Base-by-base conservation (phyloP, 495 filamentous ascomycete species). In the Acidomyces sp. region DNA sequence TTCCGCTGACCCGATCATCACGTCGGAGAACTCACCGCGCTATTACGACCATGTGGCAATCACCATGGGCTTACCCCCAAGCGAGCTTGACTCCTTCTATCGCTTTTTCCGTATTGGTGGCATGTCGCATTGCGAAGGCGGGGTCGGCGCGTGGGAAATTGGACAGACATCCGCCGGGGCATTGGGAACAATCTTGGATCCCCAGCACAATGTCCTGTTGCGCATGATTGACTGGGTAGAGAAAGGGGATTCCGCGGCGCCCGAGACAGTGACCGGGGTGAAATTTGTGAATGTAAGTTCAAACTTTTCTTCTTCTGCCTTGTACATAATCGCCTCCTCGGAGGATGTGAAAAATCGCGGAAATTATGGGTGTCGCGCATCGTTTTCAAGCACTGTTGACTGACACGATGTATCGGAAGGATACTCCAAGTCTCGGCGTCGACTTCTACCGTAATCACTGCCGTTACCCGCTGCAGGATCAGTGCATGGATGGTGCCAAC, bases 221-320 rank as follows among this genome's bases (percentile, higher is more conserved):
- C 68, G 72, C 3, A 58, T 80, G 52, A 69, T 77, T 7, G 51
- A 56, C 11, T 79, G 74, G 76, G 72, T 78, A 1, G 76, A 80
- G 54, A 56, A 73, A 0, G 71, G 66, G 0, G 55, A 61, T 15
- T n/a, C n/a, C n/a, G n/a, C n/a, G n/a, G 64, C 71, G 4, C 74
- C 74, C 0, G 70, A 73, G 19, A 64, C 56, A 13, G 59, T 78
- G 12, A 49, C 60, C 30, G 72, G 72, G 11, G 64, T 65, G 0
- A 75, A 74, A 46, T 75, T 68, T 20, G 27, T 38, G 4, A 49
- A 49, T 27, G 45, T 44, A n/a, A 34, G 39, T 39, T 18, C 13
- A n/a, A n/a, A n/a, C n/a, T n/a, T n/a, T n/a, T n/a, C n/a, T n/a
- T n/a, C n/a, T n/a, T n/a, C n/a, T n/a, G n/a, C n/a, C n/a, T n/a